Conservation (phyloP, 306 rosid genomes). For the Spatholobus suberectus region DNA sequence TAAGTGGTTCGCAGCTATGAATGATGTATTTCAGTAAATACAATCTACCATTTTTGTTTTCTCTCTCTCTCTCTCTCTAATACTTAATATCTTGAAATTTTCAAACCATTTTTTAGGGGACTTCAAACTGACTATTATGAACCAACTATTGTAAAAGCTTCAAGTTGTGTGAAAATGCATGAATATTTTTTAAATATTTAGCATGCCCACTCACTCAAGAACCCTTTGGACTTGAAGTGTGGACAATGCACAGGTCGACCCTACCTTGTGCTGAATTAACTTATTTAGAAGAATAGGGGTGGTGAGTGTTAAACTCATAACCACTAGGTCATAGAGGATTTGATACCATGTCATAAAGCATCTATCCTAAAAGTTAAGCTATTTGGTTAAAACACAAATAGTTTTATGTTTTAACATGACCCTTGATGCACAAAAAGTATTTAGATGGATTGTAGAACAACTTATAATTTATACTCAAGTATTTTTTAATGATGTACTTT, state of each 20-base stretch:
- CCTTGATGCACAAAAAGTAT: not conserved
- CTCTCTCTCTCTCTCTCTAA: too few species aligned
- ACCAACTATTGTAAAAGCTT: not conserved
- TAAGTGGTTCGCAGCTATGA: too few species aligned
- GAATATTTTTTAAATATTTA: not conserved
- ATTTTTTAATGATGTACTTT: not conserved
- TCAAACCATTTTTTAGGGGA: slow-evolving; percentile 2
- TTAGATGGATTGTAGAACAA: slow-evolving; percentile 3
- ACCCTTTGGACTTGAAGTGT: not conserved
- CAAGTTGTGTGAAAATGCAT: slow-evolving; percentile 1
- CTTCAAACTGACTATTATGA: not conserved
- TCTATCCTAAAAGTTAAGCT: slow-evolving; percentile 7
- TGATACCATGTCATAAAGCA: not conserved
- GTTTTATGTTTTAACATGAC: not conserved
- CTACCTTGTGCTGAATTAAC: not conserved
- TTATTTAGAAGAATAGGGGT: slow-evolving; percentile 7
- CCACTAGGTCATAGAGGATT: not conserved
- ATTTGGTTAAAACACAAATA: not conserved
- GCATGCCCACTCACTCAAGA: not conserved
- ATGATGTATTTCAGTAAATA: too few species aligned
- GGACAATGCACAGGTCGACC: not conserved
- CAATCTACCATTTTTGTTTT: too few species aligned
- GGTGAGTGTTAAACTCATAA: not conserved
- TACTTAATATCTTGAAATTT: too few species aligned
- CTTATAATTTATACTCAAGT: slow-evolving; percentile 1